These are phyloP conservation scores for Tuber aestivum DNA, from an alignment of 495 filamentous ascomycete genomes.

Conservation along the genomic window DNA sequence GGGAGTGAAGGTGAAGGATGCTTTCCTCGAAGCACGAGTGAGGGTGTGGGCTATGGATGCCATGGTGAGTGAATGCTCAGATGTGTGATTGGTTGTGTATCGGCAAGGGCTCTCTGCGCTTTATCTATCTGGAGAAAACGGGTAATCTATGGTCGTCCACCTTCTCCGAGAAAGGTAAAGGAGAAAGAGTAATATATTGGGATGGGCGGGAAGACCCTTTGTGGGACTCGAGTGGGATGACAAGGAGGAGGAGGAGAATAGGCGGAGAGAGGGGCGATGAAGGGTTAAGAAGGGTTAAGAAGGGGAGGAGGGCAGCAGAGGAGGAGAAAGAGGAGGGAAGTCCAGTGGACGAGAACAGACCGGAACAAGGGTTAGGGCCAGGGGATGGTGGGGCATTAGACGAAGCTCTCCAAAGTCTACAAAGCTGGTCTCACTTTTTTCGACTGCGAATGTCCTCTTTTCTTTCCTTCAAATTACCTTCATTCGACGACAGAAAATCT, in stretches of 20 bases:
- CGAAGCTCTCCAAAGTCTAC: neutral
- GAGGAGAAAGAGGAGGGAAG: constrained; percentile 15
- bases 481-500: neutral
- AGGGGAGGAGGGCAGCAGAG: constrained; percentile 14
- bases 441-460: neutral
- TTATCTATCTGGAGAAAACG: neutral
- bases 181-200: constrained; percentile 26
- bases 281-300: constrained; percentile 10
- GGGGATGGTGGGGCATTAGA: neutral
- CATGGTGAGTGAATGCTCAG: constrained; percentile 46
- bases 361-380: constrained; percentile 29
- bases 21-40: constrained; percentile 45
- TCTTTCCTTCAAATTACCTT: neutral
- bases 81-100: neutral
- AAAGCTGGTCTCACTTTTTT: neutral
- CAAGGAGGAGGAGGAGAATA: constrained; percentile 25
- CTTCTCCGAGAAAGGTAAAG: constrained; percentile 21
- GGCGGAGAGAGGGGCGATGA: constrained; percentile 17
- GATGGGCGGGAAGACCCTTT: constrained; percentile 24
- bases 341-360: constrained; percentile 29
- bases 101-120: neutral
- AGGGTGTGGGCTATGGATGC: constrained; percentile 53
- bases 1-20: constrained; percentile 18
- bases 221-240: constrained; percentile 28
- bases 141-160: neutral